A percentile compares a stretch with the other conserved stretches of the same genome.
Conservation (phyloP, 2,329 filamentous ascomycete genomes). For the Phialocephala sp. region DNA sequence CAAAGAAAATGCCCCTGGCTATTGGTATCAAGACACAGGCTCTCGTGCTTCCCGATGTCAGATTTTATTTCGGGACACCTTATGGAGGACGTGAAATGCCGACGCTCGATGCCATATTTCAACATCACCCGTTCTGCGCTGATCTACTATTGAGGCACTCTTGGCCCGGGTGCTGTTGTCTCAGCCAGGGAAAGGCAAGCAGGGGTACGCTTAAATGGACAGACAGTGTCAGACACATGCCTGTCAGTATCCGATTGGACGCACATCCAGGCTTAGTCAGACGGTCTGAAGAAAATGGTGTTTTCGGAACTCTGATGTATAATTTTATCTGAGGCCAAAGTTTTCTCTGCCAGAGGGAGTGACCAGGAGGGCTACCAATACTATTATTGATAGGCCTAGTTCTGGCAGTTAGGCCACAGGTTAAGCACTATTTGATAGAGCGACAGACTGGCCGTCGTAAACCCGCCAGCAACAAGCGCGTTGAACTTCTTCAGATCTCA, state of each 20-base stretch:
- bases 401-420: neutral
- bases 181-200: neutral
- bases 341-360: no score
- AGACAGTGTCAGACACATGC: neutral
- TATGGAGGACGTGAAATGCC: neutral
- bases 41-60: neutral
- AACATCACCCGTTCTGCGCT: neutral
- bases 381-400: neutral
- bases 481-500: neutral
- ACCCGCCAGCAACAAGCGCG: neutral
- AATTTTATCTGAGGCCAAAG: no score
- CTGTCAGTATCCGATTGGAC: neutral
- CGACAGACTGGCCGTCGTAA: neutral
- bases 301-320: neutral
- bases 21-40: neutral
- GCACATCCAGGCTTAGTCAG: slow-evolving; percentile 2
- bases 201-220: slow-evolving; percentile 5
- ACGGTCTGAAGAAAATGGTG: neutral
- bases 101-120: neutral
- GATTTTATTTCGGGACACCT: neutral
- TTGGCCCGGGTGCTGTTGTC: neutral
- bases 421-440: neutral
- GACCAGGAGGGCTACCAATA: no score
- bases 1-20: neutral
- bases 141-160: slow-evolving; percentile 4